A percentile compares a stretch with the other conserved stretches of the same genome.
These are phyloP conservation scores for Pythium rishiriense DNA, from an alignment of 352 stramenopile species.

Conservation along the genomic window DNA sequence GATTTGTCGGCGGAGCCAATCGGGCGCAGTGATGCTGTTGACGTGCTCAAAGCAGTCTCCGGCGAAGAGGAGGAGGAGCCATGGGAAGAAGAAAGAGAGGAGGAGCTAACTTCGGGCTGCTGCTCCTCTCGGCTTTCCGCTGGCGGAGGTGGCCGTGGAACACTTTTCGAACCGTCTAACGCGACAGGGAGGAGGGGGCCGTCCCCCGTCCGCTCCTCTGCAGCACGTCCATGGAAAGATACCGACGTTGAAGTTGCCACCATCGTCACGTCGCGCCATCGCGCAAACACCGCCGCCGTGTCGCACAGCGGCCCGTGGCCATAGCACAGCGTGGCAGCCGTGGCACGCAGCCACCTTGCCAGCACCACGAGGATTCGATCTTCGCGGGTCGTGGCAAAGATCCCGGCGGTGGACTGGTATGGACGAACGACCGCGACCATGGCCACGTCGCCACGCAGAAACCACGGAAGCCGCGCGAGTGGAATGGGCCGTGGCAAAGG, in stretches of 20 bases:
- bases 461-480: constrained; percentile 28
- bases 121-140: not conserved
- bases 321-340: not conserved
- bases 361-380: constrained; percentile 18
- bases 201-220: not conserved
- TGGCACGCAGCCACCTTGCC: constrained; percentile 34
- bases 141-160: constrained; percentile 1
- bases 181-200: constrained; percentile 1
- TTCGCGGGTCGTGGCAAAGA: not conserved
- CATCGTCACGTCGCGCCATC: constrained; percentile 17
- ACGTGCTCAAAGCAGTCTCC: not conserved
- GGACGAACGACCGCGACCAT: constrained; percentile 25
- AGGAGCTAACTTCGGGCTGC: not conserved
- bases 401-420: no score
- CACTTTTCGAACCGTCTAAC: not conserved
- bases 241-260: constrained; percentile 22
- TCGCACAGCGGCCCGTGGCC: not conserved
- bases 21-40: not conserved
- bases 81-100: not conserved
- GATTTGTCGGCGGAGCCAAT: constrained; percentile 18
- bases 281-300: constrained; percentile 1
- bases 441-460: constrained; percentile 33
- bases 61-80: not conserved
- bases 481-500: no score
- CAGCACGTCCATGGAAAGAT: constrained; percentile 3